Evolutionary conservation across 257 asterid genomes (phyloP), one percentile per base, ranked within the genome.

Genomic region (Penstemon newberryi): DNA sequence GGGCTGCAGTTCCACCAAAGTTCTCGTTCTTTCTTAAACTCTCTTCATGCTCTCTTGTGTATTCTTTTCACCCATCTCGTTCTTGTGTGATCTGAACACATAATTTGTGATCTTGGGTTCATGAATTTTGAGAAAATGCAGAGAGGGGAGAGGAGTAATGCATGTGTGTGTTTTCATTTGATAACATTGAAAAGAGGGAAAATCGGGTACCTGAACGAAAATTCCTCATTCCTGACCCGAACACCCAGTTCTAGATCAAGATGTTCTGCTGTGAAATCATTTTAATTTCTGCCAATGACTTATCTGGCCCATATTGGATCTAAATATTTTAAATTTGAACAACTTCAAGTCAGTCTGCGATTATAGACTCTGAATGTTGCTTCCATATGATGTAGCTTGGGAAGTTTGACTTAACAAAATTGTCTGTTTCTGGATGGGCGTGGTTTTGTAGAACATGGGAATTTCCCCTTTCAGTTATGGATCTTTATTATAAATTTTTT

Each of bases 221-320:
- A 25, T 25, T 25, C 33, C 33, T 25, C 33, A 25, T 25, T 25
- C 33, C 33, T 25, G 33, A 25, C 2, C 33, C 33, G 33, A 25
- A 1, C 33, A 25, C 33, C 33, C 33, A 25, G 33, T 2, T 25
- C 33, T 25, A 25, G 33, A 25, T 25, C 33, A 25, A 25, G 33
- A 1, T 2, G 33, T 25, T 25, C 53, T 9, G 46, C 42, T 36
- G 60, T 11, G 56, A 42, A 50, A 42, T 11, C 40, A 11, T 42
- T 60, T 19, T 51, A 13, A 36, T 56, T 47, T 33, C 41, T 38
- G 37, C 40, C 15, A 25, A 45, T n/a, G 33, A 33, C 60, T 41
- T n/a, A 15, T 66, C 42, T 61, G 56, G 13, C 63, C 53, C 39
- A 8, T 50, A 42, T 50, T 69, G 59, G 52, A 64, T 73, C 70